These are phyloP conservation scores for Rhodotorula mucilaginosa DNA, from an alignment of 1,284 basidiomycete species.

Conservation along the genomic window DNA sequence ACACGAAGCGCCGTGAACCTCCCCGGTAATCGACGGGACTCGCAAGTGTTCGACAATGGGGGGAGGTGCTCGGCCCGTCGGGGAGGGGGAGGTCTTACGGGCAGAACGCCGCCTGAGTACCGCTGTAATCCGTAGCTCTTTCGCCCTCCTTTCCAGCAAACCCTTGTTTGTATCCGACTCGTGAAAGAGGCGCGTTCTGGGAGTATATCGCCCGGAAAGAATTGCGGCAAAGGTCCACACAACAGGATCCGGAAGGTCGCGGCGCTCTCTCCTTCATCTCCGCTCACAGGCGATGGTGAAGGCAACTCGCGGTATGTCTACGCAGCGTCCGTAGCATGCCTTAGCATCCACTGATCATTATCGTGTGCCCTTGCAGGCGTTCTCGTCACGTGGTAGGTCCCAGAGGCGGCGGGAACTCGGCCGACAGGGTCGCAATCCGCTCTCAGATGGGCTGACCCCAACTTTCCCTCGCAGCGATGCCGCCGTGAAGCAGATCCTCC, in stretches of 20 bases:
- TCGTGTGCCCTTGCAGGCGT: constrained; percentile 13
- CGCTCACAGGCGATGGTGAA: constrained; percentile 31
- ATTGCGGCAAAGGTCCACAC: too few relatives aligned
- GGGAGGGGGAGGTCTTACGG: too few relatives aligned
- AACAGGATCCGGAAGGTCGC: neutral
- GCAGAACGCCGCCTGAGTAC: too few relatives aligned
- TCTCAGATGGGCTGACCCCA: neutral
- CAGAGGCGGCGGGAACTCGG: neutral
- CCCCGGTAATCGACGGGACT: neutral
- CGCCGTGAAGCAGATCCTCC: constrained; percentile 83
- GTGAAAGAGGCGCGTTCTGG: too few relatives aligned
- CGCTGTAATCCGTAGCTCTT: too few relatives aligned
- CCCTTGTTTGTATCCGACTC: too few relatives aligned
- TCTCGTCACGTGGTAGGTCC: constrained; percentile 37
- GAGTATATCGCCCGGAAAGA: neutral
- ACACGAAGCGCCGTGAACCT: neutral
- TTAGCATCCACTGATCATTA: neutral
- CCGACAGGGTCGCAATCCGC: neutral
- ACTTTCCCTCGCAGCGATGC: constrained; percentile 64
- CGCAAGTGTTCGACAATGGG: too few relatives aligned
- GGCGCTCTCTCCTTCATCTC: neutral
- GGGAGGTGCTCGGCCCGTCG: too few relatives aligned
- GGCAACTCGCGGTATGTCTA: constrained; percentile 31
- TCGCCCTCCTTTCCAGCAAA: too few relatives aligned
- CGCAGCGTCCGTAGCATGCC: neutral